Evolutionary conservation across 1,284 basidiomycete genomes (phyloP), one percentile per base, ranked within the genome.

Genomic region (Tylopilus orsonianus): DNA sequence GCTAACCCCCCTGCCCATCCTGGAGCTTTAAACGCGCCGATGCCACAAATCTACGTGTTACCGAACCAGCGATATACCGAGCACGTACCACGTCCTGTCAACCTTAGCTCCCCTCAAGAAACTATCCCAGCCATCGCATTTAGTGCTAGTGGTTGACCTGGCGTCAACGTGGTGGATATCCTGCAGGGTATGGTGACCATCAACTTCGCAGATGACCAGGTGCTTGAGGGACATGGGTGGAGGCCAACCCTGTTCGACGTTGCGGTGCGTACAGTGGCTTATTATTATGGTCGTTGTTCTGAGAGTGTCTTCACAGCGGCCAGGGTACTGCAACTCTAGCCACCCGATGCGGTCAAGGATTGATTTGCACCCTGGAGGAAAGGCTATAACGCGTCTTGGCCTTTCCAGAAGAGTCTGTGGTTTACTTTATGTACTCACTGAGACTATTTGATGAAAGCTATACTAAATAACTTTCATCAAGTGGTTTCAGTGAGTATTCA

Each of bases 1-100:
- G 16, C 40, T 0, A 62, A 62, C 27, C 56, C 58, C 6, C 55
- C 66, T 7, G 1, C 3, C 18, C 66, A 68, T 14, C 63, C 66
- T 0, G 53, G 52, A n/a, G 27, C 32, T 2, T n/a, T 50, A 43
- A 48, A 22, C 10, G 37, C 33, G 1, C 33, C 44, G 1, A 65
- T 66, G 62, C 66, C 63, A 48, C 44, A 41, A 24, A 24, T 47
- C 9, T 62, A 51, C 7, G 0, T 8, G 13, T 23, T 64, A 24
- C 38, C 34, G 7, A 54, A 68, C 26, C 53, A 53, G 30, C 63
- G 54, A 8, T 32, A 45, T 6, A 53, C 55, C 14, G 57, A 52
- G 29, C 62, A 34, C n/a, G 49, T 65, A n/a, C 66, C 64, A 1
- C 62, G 61, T 24, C 41, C 54, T 0, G 9, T 7, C 3, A 22